Evolutionary conservation across 2,329 filamentous ascomycete species (phyloP).

Genomic region (Colletotrichum siamense): DNA sequence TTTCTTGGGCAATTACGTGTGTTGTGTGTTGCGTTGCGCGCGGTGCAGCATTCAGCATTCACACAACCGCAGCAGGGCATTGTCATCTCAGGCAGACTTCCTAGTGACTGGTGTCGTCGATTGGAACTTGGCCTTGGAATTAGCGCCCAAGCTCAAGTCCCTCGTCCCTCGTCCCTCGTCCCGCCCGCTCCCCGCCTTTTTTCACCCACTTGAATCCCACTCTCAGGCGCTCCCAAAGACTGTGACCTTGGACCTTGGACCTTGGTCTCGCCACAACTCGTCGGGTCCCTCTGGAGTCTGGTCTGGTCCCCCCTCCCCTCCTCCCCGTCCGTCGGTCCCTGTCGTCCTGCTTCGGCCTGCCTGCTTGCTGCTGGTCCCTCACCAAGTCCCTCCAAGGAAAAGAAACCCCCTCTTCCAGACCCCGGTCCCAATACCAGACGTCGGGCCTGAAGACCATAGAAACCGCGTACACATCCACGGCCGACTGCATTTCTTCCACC

Average conservation of each 20-base stretch:
- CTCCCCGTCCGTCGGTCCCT: neutral
- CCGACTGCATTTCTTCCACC: neutral
- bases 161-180: neutral
- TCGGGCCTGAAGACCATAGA: neutral
- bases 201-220: slow-evolving; percentile 14
- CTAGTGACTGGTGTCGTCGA: neutral
- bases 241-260: neutral
- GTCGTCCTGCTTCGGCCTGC: neutral
- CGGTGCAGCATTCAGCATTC: neutral
- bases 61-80: neutral
- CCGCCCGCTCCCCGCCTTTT: slow-evolving; percentile 16
- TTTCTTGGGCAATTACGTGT: neutral
- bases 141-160: slow-evolving; percentile 17
- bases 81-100: neutral
- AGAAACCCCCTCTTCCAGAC: neutral
- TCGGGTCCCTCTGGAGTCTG: neutral
- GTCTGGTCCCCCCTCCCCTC: neutral
- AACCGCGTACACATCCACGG: slow-evolving; percentile 7
- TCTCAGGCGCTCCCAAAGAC: slow-evolving; percentile 3
- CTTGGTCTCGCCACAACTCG: slow-evolving; percentile 2
- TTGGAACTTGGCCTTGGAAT: slow-evolving; percentile 18
- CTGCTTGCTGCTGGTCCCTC: neutral
- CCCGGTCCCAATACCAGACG: slow-evolving; percentile 7
- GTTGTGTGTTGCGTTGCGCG: neutral
- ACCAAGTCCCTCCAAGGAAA: neutral